Conservation (phyloP, 495 filamentous ascomycete genomes). For the Trichodelitschia bisporula region DNA sequence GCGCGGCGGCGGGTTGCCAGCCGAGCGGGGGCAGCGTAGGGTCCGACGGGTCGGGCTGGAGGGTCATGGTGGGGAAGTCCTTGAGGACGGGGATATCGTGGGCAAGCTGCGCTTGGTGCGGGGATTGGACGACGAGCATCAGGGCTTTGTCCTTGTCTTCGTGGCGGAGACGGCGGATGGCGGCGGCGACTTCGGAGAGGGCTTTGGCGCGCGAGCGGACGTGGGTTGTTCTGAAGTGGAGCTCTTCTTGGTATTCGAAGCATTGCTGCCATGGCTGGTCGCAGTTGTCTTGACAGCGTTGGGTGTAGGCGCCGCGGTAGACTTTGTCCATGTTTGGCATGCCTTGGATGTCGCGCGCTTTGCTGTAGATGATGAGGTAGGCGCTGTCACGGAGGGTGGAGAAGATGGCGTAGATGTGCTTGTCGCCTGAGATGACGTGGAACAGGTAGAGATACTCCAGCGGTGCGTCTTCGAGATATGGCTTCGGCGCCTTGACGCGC, state of each 20-base stretch:
- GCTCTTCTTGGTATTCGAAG: constrained; percentile 67
- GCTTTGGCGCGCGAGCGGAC: constrained; percentile 76
- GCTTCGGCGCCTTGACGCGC: constrained; percentile 33
- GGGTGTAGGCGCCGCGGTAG: constrained; percentile 50
- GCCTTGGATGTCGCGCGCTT: constrained; percentile 47
- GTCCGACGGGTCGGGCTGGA: constrained; percentile 62
- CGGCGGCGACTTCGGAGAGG: constrained; percentile 58
- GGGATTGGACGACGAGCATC: constrained; percentile 75
- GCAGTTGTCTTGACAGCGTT: constrained; percentile 36
- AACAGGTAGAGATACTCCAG: constrained; percentile 77
- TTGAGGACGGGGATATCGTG: constrained; percentile 68
- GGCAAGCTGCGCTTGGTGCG: constrained; percentile 50
- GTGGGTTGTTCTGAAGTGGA: constrained; percentile 66
- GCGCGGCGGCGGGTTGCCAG: constrained; percentile 79
- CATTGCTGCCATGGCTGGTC: constrained; percentile 49
- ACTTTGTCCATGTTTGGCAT: constrained; percentile 79
- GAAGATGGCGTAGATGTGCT: constrained; percentile 83
- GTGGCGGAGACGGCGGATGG: constrained; percentile 65
- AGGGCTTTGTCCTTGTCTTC: constrained; percentile 50
- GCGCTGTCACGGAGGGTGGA: constrained; percentile 62
- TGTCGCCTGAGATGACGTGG: constrained; percentile 55
- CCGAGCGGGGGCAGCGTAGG: constrained; percentile 73
- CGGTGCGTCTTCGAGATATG: constrained; percentile 38
- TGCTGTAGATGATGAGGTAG: constrained; percentile 65
- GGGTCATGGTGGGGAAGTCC: constrained; percentile 59